Conservation (phyloP, 2,329 filamentous ascomycete species). For the Colletotrichum gigasporum region DNA sequence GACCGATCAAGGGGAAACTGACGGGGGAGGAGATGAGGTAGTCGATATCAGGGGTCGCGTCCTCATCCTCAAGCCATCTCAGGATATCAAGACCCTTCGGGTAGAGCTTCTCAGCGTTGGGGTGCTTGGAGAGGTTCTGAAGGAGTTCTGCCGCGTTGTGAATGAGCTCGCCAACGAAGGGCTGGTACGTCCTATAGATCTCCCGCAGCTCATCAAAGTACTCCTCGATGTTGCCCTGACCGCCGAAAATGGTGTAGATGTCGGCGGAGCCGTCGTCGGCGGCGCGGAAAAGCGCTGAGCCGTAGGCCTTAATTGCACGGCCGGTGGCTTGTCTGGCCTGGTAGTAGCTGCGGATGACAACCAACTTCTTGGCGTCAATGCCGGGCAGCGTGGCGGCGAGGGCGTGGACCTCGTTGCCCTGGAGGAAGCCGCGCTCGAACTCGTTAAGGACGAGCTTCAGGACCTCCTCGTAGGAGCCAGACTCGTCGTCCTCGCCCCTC, state of each 20-base stretch:
- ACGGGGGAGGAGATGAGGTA: conserved; percentile 95
- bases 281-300: conserved; percentile 91
- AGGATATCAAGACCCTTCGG: conserved; percentile 96
- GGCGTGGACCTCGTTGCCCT: conserved; percentile 95
- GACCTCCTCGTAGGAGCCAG: conserved; percentile 91
- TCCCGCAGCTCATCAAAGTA: conserved; percentile 98
- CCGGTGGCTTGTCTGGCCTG: conserved; percentile 85
- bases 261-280: conserved; percentile 84
- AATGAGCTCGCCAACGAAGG: conserved; percentile 89
- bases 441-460: conserved; percentile 93
- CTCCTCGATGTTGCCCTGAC: conserved; percentile 98
- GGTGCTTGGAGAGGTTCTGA: conserved; percentile 83
- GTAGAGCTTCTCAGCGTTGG: conserved; percentile 93
- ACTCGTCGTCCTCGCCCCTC: conserved; percentile 88
- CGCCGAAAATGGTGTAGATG: conserved; percentile 94
- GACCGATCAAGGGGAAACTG: conserved; percentile 93
- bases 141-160: conserved; percentile 84
- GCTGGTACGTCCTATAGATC: conserved; percentile 89
- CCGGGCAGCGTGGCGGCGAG: conserved; percentile 86
- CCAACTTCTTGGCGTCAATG: conserved; percentile 91
- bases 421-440: conserved; percentile 94
- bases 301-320: conserved; percentile 88
- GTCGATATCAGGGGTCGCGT: conserved; percentile 91
- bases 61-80: conserved; percentile 88
- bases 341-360: conserved; percentile 92